Conservation (phyloP, 2,329 filamentous ascomycete species). For the Alternaria postmessia region DNA sequence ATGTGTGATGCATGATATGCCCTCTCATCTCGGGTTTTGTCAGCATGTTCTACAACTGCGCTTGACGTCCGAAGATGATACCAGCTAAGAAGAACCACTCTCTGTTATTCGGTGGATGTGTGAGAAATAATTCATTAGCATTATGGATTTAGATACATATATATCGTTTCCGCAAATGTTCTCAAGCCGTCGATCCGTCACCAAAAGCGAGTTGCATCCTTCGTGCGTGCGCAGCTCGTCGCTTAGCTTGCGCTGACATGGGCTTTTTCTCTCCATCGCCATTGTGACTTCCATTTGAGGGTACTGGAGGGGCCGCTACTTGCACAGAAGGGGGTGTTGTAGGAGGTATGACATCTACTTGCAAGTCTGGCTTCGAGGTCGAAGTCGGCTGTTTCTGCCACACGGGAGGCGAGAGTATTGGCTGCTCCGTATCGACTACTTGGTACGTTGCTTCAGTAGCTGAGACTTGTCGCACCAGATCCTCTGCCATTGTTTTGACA, state of each 20-base stretch:
- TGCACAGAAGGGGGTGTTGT: neutral
- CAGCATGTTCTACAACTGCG: neutral
- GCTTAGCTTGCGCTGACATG: slow-evolving; percentile 35
- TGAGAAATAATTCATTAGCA: neutral
- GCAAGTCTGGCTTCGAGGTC: neutral
- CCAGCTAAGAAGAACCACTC: neutral
- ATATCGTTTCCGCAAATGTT: neutral
- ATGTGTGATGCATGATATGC: neutral
- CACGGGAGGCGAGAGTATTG: neutral
- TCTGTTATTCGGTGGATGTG: neutral
- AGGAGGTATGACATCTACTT: neutral
- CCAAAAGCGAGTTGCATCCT: slow-evolving; percentile 39
- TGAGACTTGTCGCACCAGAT: neutral
- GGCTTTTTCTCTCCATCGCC: slow-evolving; percentile 5
- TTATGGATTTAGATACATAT: neutral
- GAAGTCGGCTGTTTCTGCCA: neutral
- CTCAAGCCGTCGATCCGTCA: neutral
- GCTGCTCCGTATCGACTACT: neutral
- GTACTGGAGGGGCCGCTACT: neutral
- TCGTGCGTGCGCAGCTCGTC: slow-evolving; percentile 35
- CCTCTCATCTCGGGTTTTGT: neutral
- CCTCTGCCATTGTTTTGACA: neutral
- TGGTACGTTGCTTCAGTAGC: neutral
- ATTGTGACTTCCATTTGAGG: neutral
- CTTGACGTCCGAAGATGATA: neutral